Evolutionary conservation across 2,329 filamentous ascomycete genomes (phyloP), one percentile per base, ranked within the genome.

Genomic region (Lecanicillium sp.): DNA sequence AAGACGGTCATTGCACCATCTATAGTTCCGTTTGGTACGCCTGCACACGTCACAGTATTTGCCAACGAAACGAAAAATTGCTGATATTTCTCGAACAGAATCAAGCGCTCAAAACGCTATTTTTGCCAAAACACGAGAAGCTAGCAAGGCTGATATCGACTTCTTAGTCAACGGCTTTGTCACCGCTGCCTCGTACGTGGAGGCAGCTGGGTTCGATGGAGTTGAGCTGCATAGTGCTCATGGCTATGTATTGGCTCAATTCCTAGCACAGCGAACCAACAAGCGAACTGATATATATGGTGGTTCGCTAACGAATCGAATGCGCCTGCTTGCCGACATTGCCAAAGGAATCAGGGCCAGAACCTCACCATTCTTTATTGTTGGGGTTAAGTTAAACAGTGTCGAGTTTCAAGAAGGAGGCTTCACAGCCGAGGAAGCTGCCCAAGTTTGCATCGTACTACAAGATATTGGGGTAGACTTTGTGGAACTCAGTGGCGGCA

Each of bases 401-500:
- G 69, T 73, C 33, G 72, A 75, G 52, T 75, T 74, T 54, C 68
- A 74, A 46, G 66, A 68, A 17, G 65, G 65, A 30, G 72, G 72
- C 0, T 69, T 77, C 20, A 60, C 62, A 22, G 57, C 71, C 3
- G 63, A 69, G 2, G 75, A 78, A 37, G 68, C 71, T 1, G 60
- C 58, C 17, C 58, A 69, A 36, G 56, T 78, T 27, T 68, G 64
- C 50, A 49, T 57, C 11, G 52, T 60, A 3, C 60, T 77, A 2
- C 69, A 76, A 45, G 48, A 59, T 17, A 64, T 70, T 41, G 56
- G 52, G 11, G 69, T 78, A 28, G 67, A 77, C 52, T 75, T 77
- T 49, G 71, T 81, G 5, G 77, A 81, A 56, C 60, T 81, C 0
- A 71, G 64, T 0, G 77, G 77, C 11, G 77, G 77, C 7, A 81